Base-by-base conservation (phyloP, 2,329 filamentous ascomycete species). In the Stylonectria norvegica region DNA sequence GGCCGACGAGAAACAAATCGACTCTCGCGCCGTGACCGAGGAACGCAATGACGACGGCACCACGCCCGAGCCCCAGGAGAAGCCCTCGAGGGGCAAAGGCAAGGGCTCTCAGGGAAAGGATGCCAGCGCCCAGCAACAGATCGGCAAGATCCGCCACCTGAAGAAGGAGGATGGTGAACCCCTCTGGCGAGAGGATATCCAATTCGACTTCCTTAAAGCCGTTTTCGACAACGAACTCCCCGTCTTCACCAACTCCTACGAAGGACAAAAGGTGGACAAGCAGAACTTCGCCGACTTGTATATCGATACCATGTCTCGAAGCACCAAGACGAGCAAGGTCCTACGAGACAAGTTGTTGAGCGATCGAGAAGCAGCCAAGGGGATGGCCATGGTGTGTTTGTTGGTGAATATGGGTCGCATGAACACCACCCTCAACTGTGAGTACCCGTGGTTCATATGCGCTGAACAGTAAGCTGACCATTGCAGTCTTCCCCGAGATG, bases 381-480 rank as follows among this genome's bases (percentile, higher is more conserved):
- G 89, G 59, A 98, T 98, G 93, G 93, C 93, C 38, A 98, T 98
- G 93, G 91, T 98, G 43, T 98, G 93, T 66, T 71, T 98, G 50
- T 71, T 98, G 56, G 93, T 98, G 63, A 98, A 98, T 60, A 87
- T 98, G 49, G 93, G 93, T 43, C 79, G 93, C 49, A 98, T 98
- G 93, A 98, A 98, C 66, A 98, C 93, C 2, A 98, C 93, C 0
- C 73, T 98, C 34, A 98, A 98, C 61, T 97, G 90, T 95, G 72
- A 61, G 81, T 65, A 42, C 41, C 23, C 34, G 40, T 15, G 41
- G 22, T 7, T 6, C 15, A 5, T 10, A n/a, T 16, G 20, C 5
- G 20, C n/a, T 23, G 33, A 20, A 16, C 40, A 22, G 34, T 16
- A 40, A 38, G 44, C 51, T 56, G 41, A 57, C 43, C n/a, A 7